Evolutionary conservation across 2,329 filamentous ascomycete genomes (phyloP), one percentile per base, ranked within the genome.

Genomic region (Microdochium paspali): DNA sequence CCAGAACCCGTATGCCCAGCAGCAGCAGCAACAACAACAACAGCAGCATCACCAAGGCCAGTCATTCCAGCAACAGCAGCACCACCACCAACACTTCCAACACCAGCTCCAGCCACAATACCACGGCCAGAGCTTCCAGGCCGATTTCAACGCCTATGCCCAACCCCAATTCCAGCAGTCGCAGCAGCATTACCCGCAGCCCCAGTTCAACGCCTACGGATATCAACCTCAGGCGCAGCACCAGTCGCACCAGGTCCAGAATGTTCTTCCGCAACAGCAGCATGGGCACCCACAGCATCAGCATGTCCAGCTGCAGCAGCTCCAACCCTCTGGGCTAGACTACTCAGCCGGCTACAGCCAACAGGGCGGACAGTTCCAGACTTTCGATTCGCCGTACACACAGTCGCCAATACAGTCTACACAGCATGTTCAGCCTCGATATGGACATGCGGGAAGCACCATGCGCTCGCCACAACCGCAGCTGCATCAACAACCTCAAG

Each of bases 391-490:
- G 35, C 58, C 57, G 43, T 58, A 59, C 47, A 58, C 59, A 31
- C 60, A 62, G 46, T 54, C 55, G 53, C 54, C 56, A 46, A 51
- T 53, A 10, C 52, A 52, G 45, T 48, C 45, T 13, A 46, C 47
- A 31, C 57, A 53, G 44, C 53, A 54, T 47, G 53, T 55, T 47
- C 49, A 48, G 31, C 47, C 46, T 50, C 49, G 49, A 56, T 47
- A 60, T 61, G n/a, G 55, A 64, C 23, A 54, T 57, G 31, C 60
- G 62, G 43, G 67, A 42, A 61, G 67, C 18, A 55, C 60, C 30
- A 62, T 64, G 35, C 61, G 68, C 44, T 59, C 64, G 24, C 64
- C 65, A 46, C 54, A 66, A 58, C 54, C 52, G 49, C 59, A 58
- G 26, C 57, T 62, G 23, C 62, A 65, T 52, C 54, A 57, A 31